phyloP scores from a whole-genome alignment of 768 basidiomycete genomes.

The Lactifluus pinguis region DNA sequence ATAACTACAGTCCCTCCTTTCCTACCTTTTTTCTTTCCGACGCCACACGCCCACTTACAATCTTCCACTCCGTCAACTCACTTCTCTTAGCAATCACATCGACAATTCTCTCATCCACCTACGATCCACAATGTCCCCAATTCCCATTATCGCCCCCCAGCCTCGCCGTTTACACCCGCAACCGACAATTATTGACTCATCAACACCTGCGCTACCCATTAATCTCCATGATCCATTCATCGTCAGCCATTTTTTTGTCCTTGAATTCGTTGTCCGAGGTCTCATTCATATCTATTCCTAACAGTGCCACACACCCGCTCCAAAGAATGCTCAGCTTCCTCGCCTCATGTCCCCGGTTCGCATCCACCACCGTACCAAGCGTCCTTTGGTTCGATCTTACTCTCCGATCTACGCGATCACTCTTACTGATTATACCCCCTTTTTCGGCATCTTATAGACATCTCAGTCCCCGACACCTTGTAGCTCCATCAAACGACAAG shows the following conservation, averaged over 20 bases:
- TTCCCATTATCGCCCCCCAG: slow-evolving; percentile 19
- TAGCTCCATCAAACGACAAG: slow-evolving; percentile 17
- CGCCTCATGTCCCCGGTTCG: slow-evolving; percentile 19
- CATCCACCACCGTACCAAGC: slow-evolving; percentile 13
- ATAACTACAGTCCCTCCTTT: slow-evolving; percentile 16
- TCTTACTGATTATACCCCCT: not conserved
- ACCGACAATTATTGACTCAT: slow-evolving; percentile 14
- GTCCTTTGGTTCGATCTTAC: slow-evolving; percentile 6
- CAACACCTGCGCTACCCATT: slow-evolving; percentile 5
- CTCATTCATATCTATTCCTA: not conserved
- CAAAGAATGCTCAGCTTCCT: slow-evolving; percentile 14
- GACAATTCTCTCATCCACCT: not conserved
- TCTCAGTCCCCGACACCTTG: slow-evolving; percentile 20
- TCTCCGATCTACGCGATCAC: not conserved
- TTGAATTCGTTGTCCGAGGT: not conserved
- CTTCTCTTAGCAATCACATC: not conserved
- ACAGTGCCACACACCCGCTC: slow-evolving; percentile 13
- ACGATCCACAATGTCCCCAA: slow-evolving; percentile 17
- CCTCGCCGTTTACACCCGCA: slow-evolving; percentile 11
- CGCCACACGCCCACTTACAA: not conserved
- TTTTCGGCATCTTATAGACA: slow-evolving; percentile 2
- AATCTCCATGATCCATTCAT: slow-evolving; percentile 20
- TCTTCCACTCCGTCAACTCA: not conserved
- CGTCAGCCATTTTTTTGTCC: slow-evolving; percentile 3
- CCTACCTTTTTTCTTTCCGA: slow-evolving; percentile 3